These are phyloP conservation scores for Ustilaginoidea virens DNA, from an alignment of 2,329 filamentous ascomycete genomes.

Conservation along the genomic window DNA sequence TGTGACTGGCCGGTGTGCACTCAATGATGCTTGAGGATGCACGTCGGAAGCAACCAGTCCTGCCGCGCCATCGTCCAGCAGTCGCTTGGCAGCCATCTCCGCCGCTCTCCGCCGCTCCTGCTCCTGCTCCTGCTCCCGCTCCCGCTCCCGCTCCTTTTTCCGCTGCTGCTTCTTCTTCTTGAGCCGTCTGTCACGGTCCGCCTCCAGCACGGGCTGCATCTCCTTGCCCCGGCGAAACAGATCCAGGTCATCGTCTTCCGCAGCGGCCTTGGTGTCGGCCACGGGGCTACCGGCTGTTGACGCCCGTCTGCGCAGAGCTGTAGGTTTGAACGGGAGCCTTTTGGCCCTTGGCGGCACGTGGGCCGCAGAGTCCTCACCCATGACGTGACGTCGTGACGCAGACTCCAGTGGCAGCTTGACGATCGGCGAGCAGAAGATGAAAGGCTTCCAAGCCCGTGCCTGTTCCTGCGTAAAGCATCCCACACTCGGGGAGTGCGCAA, in stretches of 20 bases:
- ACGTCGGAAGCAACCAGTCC: constrained; percentile 2
- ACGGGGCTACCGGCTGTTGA: constrained; percentile 5
- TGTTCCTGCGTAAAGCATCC: constrained; percentile 1
- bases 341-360: constrained; percentile 17
- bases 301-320: constrained; percentile 21
- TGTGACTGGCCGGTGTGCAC: no score
- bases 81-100: constrained; percentile 9
- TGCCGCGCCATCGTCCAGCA: constrained; percentile 8
- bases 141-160: constrained; percentile 7
- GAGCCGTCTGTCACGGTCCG: constrained; percentile 20
- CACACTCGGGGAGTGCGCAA: background rate
- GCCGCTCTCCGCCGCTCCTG: constrained; percentile 6
- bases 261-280: constrained; percentile 6
- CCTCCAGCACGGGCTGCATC: constrained; percentile 29
- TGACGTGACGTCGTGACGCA: no score
- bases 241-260: constrained; percentile 20
- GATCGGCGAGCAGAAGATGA: background rate
- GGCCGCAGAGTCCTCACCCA: constrained; percentile 16
- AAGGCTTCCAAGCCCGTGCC: background rate
- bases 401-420: no score
- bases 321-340: constrained; percentile 35
- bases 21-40: background rate
- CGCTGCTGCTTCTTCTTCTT: constrained; percentile 13
- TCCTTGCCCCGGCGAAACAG: constrained; percentile 35
- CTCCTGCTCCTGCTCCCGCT: constrained; percentile 8